Evolutionary conservation across 1,284 basidiomycete species (phyloP).

Genomic region (Wolfiporia cocos): DNA sequence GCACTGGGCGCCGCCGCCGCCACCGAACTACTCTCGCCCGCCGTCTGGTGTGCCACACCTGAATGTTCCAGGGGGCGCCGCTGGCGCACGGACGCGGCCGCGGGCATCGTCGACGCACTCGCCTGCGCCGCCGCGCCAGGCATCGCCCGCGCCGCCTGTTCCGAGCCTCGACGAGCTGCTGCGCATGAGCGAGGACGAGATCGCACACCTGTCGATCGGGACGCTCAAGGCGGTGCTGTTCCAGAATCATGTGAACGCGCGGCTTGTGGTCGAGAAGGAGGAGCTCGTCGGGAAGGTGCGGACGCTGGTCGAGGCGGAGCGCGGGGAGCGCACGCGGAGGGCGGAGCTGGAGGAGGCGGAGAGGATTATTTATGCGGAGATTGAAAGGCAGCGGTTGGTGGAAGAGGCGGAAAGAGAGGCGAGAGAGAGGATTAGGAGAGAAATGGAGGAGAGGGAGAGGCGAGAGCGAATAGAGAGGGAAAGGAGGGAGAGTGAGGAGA

Average conservation of each 20-base stretch:
- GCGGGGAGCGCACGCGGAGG: conserved; percentile 43
- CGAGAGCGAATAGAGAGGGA: conserved; percentile 11
- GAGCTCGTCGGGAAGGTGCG: conserved; percentile 70
- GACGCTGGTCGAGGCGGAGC: conserved; percentile 62
- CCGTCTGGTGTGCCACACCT: conserved; percentile 13
- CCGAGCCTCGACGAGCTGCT: conserved; percentile 64
- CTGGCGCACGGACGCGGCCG: conserved; percentile 24
- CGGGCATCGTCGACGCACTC: conserved; percentile 30
- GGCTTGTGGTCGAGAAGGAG: conserved; percentile 62
- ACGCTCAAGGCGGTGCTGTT: conserved; percentile 73
- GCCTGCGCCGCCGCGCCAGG: conserved; percentile 14
- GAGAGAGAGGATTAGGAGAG: too few relatives aligned
- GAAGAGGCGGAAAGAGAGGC: conserved; percentile 21
- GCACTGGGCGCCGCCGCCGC: conserved; percentile 6
- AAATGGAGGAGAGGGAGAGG: conserved; percentile 16
- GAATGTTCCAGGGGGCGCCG: conserved; percentile 13
- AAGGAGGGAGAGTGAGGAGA: too few relatives aligned
- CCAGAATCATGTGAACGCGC: conserved; percentile 60
- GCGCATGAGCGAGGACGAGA: conserved; percentile 45
- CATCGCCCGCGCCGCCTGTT: conserved; percentile 23
- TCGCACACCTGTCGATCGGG: conserved; percentile 58
- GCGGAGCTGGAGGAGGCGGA: conserved; percentile 38
- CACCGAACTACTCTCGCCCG: conserved; percentile 7
- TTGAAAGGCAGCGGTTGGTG: conserved; percentile 28
- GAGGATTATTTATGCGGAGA: conserved; percentile 32